These are phyloP conservation scores for Craterostigma plantagineum DNA, from an alignment of 257 asterid genomes.

Conservation along the genomic window DNA sequence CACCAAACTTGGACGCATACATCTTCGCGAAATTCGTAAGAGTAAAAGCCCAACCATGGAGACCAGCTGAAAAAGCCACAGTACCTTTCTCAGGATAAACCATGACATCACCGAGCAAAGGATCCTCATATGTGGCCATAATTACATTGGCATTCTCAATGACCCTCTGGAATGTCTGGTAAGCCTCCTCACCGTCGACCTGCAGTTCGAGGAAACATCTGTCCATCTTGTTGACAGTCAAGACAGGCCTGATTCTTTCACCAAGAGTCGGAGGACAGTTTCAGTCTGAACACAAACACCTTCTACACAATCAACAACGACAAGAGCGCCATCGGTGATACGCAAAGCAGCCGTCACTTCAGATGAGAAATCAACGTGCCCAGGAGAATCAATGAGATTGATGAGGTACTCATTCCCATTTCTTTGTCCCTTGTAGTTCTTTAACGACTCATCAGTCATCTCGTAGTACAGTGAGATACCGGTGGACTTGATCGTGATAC, in stretches of 20 bases:
- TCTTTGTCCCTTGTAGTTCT: constrained; percentile 26
- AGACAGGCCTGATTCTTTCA: constrained; percentile 28
- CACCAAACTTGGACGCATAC: constrained; percentile 33
- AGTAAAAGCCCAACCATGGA: constrained; percentile 27
- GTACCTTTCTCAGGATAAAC: constrained; percentile 34
- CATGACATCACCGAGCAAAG: constrained; percentile 25
- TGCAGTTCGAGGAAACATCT: constrained; percentile 36
- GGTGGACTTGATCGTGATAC: constrained; percentile 38
- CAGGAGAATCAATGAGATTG: constrained; percentile 34
- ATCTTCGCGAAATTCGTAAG: constrained; percentile 30
- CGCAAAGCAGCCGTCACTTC: constrained; percentile 35
- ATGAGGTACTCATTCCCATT: constrained; percentile 32
- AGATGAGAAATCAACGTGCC: constrained; percentile 35
- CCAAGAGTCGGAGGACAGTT: constrained; percentile 30
- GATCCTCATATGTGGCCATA: constrained; percentile 35
- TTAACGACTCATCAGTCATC: constrained; percentile 21
- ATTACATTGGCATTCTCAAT: constrained; percentile 31
- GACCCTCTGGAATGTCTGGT: constrained; percentile 29
- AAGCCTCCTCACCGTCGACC: constrained; percentile 38
- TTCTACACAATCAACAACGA: constrained; percentile 29
- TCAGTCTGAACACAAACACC: constrained; percentile 37
- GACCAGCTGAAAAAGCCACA: constrained; percentile 25
- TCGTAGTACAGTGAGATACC: constrained; percentile 38
- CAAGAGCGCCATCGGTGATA: constrained; percentile 36
- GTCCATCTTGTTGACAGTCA: constrained; percentile 38